Percentiles rank a stretch among this genome's conserved stretches.
Evolutionary conservation across 1,284 basidiomycete genomes (phyloP).

Genomic region (Clitocybe nebularis): DNA sequence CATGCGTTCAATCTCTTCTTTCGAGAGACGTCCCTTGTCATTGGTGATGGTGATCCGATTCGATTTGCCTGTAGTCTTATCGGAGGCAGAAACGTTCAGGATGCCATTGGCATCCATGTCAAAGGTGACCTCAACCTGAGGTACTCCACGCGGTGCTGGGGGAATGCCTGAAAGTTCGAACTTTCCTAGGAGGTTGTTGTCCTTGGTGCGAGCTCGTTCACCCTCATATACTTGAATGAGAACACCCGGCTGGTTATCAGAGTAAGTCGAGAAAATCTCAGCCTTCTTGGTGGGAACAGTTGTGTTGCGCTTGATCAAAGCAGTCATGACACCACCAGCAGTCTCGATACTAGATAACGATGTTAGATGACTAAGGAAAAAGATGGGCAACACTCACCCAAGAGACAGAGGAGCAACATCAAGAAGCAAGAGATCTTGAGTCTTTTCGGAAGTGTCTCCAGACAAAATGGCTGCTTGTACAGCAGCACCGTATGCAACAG

Average conservation of each 20-base stretch:
- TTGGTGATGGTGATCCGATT: constrained; percentile 97
- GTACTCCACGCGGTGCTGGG: constrained; percentile 96
- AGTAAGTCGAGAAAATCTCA: constrained; percentile 98
- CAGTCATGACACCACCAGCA: constrained; percentile 98
- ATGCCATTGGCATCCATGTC: constrained; percentile 99
- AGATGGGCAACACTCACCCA: constrained; percentile 32
- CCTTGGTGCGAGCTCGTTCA: constrained; percentile 98
- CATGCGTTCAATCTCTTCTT: constrained; percentile 99
- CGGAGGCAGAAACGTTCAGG: constrained; percentile 92
- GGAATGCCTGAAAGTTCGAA: constrained; percentile 98
- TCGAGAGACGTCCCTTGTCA: constrained; percentile 97
- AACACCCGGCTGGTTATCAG: constrained; percentile 99
- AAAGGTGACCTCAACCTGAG: constrained; percentile 98
- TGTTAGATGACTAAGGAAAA: constrained; percentile 1
- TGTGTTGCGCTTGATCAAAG: constrained; percentile 97
- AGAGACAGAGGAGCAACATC: constrained; percentile 96
- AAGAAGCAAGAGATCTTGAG: constrained; percentile 93
- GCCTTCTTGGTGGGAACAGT: constrained; percentile 99
- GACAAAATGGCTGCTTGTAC: constrained; percentile 98
- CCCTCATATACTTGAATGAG: constrained; percentile 99
- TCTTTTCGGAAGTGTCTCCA: constrained; percentile 98
- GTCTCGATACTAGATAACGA: constrained; percentile 78
- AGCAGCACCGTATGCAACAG: constrained; percentile 98
- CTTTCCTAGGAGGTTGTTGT: constrained; percentile 99
- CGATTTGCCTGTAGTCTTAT: constrained; percentile 98